These are phyloP conservation scores for Metschnikowia picachoensis DNA, from an alignment of 805 yeast genomes.

Conservation along the genomic window DNA sequence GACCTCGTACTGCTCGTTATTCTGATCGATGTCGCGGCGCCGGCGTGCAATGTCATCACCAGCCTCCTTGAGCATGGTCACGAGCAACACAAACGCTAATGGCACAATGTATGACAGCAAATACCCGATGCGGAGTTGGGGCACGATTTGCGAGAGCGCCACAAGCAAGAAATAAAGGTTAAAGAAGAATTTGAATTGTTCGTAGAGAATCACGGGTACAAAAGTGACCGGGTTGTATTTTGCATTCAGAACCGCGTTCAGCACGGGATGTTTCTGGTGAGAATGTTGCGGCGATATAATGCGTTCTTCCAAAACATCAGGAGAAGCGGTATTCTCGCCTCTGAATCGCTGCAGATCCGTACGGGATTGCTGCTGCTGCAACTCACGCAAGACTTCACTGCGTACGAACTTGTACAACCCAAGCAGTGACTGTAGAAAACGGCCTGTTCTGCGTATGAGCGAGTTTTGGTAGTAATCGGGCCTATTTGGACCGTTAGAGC, in stretches of 20 bases:
- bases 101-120: constrained; percentile 92
- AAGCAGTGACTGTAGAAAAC: constrained; percentile 5
- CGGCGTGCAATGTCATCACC: constrained; percentile 89
- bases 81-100: constrained; percentile 82
- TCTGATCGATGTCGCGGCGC: constrained; percentile 84
- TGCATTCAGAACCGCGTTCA: constrained; percentile 89
- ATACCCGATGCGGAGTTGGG: constrained; percentile 88
- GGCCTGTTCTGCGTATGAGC: background rate
- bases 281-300: constrained; percentile 37
- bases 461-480: background rate
- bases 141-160: constrained; percentile 89
- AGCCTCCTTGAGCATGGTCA: constrained; percentile 95
- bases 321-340: background rate
- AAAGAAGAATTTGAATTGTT: constrained; percentile 96
- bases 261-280: constrained; percentile 33
- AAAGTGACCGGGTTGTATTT: constrained; percentile 87
- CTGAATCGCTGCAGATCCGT: background rate
- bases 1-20: constrained; percentile 77
- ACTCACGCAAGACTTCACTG: constrained; percentile 4
- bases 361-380: constrained; percentile 6
- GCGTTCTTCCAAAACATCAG: constrained; percentile 25
- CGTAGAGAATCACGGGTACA: constrained; percentile 83
- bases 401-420: constrained; percentile 2
- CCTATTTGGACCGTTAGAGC: background rate
- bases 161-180: constrained; percentile 88